Percentiles rank a stretch among this genome's conserved stretches.
Conservation (phyloP, 495 filamentous ascomycete genomes). For the Penicillium robsamsonii region DNA sequence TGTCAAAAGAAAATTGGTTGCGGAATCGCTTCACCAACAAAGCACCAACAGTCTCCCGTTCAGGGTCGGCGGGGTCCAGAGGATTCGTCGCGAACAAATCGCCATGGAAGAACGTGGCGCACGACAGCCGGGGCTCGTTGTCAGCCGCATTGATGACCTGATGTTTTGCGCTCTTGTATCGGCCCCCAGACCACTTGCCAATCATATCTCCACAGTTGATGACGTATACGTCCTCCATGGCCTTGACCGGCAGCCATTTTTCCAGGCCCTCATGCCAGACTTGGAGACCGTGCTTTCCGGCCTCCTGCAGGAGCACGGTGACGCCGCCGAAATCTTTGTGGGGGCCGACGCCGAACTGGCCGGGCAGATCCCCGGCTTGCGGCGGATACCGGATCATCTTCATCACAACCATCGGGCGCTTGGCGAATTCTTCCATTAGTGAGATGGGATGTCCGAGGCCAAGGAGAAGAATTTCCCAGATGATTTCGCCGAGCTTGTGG, state of each 20-base stretch:
- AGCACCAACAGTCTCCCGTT: slow-evolving; percentile 27
- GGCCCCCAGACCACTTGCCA: slow-evolving; percentile 32
- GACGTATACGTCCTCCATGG: slow-evolving; percentile 38
- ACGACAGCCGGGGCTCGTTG: slow-evolving; percentile 25
- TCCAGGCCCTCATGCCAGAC: slow-evolving; percentile 36
- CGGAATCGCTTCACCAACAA: slow-evolving; percentile 18
- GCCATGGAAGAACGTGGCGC: slow-evolving; percentile 32
- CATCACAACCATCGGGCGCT: slow-evolving; percentile 39
- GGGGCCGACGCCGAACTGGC: slow-evolving; percentile 38
- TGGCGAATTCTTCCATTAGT: slow-evolving; percentile 35
- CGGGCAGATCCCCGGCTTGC: slow-evolving; percentile 20
- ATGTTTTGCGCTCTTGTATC: slow-evolving; percentile 39
- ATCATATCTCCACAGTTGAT: slow-evolving; percentile 49
- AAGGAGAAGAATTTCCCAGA: slow-evolving; percentile 37
- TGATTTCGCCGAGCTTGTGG: slow-evolving; percentile 27
- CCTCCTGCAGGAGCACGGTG: slow-evolving; percentile 44
- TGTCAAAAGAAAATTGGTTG: slow-evolving; percentile 10
- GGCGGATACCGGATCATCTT: slow-evolving; percentile 47
- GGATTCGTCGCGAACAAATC: slow-evolving; percentile 30
- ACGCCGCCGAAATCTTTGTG: slow-evolving; percentile 44
- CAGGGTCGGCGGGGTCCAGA: slow-evolving; percentile 20
- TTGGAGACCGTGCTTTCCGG: slow-evolving; percentile 41
- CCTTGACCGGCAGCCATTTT: slow-evolving; percentile 39
- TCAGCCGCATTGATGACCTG: slow-evolving; percentile 36
- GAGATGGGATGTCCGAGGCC: slow-evolving; percentile 35